Conservation (phyloP, 768 basidiomycete species). For the Erythrobasidium yunnanense region DNA sequence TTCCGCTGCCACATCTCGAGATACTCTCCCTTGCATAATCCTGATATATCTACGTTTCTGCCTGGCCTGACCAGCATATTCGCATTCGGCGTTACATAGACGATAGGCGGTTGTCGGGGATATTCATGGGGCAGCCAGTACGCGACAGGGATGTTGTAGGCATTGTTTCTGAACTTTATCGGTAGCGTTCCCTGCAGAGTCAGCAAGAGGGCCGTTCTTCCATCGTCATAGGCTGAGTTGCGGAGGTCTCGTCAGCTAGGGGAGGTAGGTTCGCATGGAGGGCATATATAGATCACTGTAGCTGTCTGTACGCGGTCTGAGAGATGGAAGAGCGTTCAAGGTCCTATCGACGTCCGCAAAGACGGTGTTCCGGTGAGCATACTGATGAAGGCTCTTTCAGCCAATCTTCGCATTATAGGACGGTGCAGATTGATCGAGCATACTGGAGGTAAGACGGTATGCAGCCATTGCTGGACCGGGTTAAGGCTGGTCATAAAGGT, state of each 20-base stretch:
- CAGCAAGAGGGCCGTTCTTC: constrained; percentile 79
- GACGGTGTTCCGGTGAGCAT: constrained; percentile 51
- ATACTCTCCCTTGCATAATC: constrained; percentile 59
- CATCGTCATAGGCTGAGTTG: constrained; percentile 54
- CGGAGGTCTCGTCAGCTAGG: constrained; percentile 21
- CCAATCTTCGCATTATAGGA: background rate
- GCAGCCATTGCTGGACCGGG: constrained; percentile 21
- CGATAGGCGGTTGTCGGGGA: constrained; percentile 68
- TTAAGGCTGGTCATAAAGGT: background rate
- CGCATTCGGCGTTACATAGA: constrained; percentile 80
- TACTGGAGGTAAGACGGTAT: constrained; percentile 15
- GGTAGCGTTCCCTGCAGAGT: constrained; percentile 84
- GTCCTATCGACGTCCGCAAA: constrained; percentile 55
- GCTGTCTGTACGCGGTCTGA: constrained; percentile 68
- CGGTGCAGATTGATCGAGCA: background rate
- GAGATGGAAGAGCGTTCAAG: constrained; percentile 50
- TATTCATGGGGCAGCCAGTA: constrained; percentile 79
- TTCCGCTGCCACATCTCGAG: constrained; percentile 67
- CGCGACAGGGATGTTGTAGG: constrained; percentile 89
- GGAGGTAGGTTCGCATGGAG: constrained; percentile 27
- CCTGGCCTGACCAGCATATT: constrained; percentile 79
- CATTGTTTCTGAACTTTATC: constrained; percentile 59
- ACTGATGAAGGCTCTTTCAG: constrained; percentile 40
- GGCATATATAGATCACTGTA: constrained; percentile 50
- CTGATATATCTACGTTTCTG: constrained; percentile 67